phyloP scores from a whole-genome alignment of 179 eudicot genomes.

The Amaranthus tricolor region DNA sequence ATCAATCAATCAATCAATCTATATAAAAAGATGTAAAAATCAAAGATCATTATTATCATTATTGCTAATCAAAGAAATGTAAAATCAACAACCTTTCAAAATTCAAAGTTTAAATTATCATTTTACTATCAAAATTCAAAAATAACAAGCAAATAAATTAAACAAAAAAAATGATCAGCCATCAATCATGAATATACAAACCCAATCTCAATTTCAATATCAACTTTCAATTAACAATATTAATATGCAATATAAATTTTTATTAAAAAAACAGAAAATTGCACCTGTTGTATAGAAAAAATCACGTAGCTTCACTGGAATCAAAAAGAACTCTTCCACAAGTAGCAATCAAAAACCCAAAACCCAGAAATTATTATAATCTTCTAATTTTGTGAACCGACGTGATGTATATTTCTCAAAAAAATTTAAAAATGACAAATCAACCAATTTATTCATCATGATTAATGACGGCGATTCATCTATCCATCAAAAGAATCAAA shows the following conservation, averaged over 20 bases:
- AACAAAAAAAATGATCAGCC: too few species aligned
- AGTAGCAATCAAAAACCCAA: background rate
- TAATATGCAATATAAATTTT: background rate
- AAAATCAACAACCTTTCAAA: background rate
- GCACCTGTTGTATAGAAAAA: background rate
- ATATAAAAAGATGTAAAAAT: too few species aligned
- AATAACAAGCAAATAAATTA: background rate
- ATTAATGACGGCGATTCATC: background rate
- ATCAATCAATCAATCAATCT: too few species aligned
- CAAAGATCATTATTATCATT: too few species aligned
- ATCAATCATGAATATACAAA: background rate
- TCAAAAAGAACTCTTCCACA: background rate
- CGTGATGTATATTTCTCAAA: background rate
- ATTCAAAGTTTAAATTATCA: background rate
- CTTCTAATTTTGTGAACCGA: background rate
- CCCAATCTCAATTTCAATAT: background rate
- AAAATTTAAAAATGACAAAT: constrained; percentile 1
- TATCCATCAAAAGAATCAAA: background rate
- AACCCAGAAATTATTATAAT: background rate
- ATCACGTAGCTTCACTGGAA: background rate
- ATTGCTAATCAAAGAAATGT: too few species aligned
- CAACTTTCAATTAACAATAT: background rate
- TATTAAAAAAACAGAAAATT: background rate
- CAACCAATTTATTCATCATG: background rate
- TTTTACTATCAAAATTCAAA: background rate